These are phyloP conservation scores for Tetradesmus obliquus DNA, from an alignment of 139 green algal genomes.

Conservation along the genomic window DNA sequence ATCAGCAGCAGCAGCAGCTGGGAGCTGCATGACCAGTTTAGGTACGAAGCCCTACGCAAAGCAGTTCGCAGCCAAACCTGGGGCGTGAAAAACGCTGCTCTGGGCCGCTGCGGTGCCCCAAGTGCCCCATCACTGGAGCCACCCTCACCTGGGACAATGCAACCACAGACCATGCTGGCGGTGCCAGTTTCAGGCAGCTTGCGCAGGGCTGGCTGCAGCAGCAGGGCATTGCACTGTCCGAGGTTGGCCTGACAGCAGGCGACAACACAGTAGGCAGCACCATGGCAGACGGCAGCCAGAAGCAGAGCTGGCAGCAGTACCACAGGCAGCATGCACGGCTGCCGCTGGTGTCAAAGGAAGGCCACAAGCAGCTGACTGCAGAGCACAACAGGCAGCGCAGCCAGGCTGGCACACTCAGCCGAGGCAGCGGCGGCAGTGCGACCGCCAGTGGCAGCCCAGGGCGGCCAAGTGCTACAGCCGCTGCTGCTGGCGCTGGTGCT, in stretches of 20 bases:
- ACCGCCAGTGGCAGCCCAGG: no score
- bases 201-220: not conserved
- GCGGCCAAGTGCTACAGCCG: not conserved
- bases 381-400: not conserved
- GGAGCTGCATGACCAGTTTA: not conserved
- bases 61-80: not conserved
- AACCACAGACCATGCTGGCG: not conserved
- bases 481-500: not conserved
- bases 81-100: not conserved
- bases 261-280: not conserved
- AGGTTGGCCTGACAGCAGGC: not conserved
- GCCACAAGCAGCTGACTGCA: not conserved
- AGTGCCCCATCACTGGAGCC: not conserved
- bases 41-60: not conserved
- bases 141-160: not conserved
- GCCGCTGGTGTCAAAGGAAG: not conserved
- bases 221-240: not conserved
- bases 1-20: not conserved
- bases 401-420: not conserved
- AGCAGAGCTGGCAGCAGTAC: not conserved
- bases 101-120: not conserved
- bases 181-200: not conserved
- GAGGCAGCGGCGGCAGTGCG: no score
- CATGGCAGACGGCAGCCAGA: not conserved
- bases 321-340: not conserved